phyloP scores from a whole-genome alignment of 176 grass and related monocot genomes.

The Triticum monococcum region DNA sequence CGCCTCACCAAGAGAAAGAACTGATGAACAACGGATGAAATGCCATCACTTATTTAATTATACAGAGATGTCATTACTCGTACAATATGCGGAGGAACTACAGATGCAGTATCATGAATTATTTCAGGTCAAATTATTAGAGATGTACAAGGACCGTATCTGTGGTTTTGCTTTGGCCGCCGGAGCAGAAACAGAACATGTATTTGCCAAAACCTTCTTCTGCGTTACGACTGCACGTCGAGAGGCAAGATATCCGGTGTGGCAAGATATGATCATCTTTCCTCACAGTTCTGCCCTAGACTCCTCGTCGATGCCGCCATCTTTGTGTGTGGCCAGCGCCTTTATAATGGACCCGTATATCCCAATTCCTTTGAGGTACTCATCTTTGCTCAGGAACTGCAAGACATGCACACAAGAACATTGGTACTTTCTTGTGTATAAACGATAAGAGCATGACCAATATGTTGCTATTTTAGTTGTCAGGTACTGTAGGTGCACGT shows the following conservation, averaged over 20 bases:
- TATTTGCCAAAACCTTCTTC: not conserved
- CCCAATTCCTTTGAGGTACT: conserved; percentile 77
- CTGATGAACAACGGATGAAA: not conserved
- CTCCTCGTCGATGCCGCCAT: conserved; percentile 32
- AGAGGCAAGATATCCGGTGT: not conserved
- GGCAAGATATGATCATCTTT: not conserved
- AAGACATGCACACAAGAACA: not conserved
- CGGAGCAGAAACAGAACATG: not conserved
- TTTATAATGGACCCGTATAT: conserved; percentile 84
- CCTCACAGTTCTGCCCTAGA: conserved; percentile 75
- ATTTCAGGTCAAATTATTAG: not conserved
- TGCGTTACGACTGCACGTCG: not conserved
- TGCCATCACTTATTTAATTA: not conserved
- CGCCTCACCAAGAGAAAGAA: too few species aligned
- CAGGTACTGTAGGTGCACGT: not conserved
- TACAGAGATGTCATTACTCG: too few species aligned
- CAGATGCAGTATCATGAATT: not conserved
- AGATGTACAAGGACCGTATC: conserved; percentile 24
- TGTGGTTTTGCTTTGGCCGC: not conserved
- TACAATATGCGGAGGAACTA: not conserved
- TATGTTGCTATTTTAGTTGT: not conserved
- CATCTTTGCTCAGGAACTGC: conserved; percentile 90
- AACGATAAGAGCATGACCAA: not conserved
- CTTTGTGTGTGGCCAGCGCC: conserved; percentile 46
- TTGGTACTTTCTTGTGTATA: not conserved